phyloP scores from a whole-genome alignment of 177 flowering plant genomes.

The Vitis hybrid region DNA sequence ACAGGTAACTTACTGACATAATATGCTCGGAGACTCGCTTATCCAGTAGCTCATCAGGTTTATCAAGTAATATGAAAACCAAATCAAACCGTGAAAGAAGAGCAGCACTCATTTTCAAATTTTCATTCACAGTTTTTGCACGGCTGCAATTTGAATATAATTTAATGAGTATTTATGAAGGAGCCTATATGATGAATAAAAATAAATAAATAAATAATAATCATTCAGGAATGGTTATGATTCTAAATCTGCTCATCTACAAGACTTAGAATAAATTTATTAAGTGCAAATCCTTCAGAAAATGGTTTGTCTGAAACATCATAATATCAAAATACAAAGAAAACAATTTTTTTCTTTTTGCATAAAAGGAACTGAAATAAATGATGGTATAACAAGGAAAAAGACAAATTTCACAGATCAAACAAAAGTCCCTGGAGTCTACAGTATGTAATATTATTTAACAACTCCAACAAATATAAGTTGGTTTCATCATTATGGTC shows the following conservation, averaged over 20 bases:
- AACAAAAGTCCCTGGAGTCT: background rate
- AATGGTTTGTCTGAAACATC: background rate
- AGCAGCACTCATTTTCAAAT: slow-evolving; percentile 94
- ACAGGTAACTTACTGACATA: slow-evolving; percentile 75
- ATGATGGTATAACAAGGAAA: background rate
- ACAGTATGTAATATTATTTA: no score
- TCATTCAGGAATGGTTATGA: no score
- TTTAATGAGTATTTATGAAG: background rate
- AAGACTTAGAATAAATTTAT: background rate
- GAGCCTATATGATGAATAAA: no score
- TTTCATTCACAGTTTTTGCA: slow-evolving; percentile 97
- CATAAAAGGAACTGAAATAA: background rate
- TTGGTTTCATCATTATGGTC: background rate
- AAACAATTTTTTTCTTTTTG: background rate
- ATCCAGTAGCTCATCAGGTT: slow-evolving; percentile 87
- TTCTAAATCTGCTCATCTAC: slow-evolving; percentile 1
- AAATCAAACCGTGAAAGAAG: slow-evolving; percentile 96
- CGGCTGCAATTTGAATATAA: slow-evolving; percentile 65
- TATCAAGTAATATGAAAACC: slow-evolving; percentile 95
- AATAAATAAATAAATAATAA: no score
- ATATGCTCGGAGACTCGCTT: slow-evolving; percentile 93
- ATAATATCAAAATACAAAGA: background rate
- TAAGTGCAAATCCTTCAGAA: background rate
- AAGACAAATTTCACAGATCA: background rate
- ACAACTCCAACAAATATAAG: no score